Conservation (phyloP, 768 basidiomycete genomes). For the Chiua virens region DNA sequence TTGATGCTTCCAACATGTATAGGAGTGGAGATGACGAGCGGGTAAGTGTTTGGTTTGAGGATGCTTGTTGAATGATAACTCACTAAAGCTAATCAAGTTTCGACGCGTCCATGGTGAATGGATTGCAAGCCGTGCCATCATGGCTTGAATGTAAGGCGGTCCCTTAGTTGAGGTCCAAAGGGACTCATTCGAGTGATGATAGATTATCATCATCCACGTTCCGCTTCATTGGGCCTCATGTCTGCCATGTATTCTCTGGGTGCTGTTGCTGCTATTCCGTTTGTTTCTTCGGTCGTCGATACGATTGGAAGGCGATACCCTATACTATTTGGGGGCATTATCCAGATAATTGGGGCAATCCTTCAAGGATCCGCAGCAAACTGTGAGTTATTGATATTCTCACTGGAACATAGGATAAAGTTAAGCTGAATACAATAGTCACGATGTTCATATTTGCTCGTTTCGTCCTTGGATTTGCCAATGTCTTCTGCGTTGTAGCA, state of each 20-base stretch:
- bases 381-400: neutral
- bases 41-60: constrained; percentile 9
- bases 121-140: constrained; percentile 56
- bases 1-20: constrained; percentile 46
- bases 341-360: constrained; percentile 4
- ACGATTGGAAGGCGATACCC: constrained; percentile 7
- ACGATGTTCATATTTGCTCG: constrained; percentile 7
- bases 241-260: constrained; percentile 51
- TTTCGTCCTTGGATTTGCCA: neutral
- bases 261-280: too few species aligned
- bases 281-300: neutral
- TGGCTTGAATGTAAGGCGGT: constrained; percentile 50
- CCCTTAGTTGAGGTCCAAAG: neutral
- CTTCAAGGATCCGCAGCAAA: constrained; percentile 11
- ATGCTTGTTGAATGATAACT: neutral
- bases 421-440: neutral
- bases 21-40: constrained; percentile 6
- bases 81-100: neutral
- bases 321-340: constrained; percentile 6
- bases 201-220: constrained; percentile 57
- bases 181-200: neutral
- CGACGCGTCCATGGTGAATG: constrained; percentile 59
- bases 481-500: neutral
- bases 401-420: too few species aligned
- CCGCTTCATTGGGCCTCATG: constrained; percentile 53